Evolutionary conservation across 1,284 basidiomycete species (phyloP), one percentile per base, ranked within the genome.

Genomic region (Cutaneotrichosporon dermatis): DNA sequence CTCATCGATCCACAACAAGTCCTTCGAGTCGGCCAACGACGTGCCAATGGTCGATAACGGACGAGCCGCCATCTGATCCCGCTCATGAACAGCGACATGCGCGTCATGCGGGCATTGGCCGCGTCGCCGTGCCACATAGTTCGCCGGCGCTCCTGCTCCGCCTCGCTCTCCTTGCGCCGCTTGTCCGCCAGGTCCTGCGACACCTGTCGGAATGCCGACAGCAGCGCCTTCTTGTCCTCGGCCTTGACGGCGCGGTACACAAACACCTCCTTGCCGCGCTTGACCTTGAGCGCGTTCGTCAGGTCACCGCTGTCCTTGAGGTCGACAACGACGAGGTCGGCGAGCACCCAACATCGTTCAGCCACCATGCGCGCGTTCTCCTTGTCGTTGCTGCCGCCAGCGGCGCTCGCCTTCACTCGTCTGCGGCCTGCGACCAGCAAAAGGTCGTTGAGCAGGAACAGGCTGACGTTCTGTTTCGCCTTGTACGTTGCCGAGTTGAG

Each of bases 401-500:
- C 45, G 3, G 60, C 42, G 0, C 57, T 62, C 25, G 64, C 55
- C 53, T 76, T 75, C 35, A 65, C 72, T 54, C 76, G 71, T 50
- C 75, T 71, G 25, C 79, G 82, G 54, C 89, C 83, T 1, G 93
- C 92, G 0, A 98, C 88, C 25, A 99, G 81, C 10, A 99, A 85
- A 10, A 90, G 83, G 75, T 99, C 96, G 70, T 95, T 92, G 12
- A 99, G 82, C 8, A 99, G 80, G 56, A 98, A 90, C 67, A 99
- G 88, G 63, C 89, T 88, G 40, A 95, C 91, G 45, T 86, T 83
- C 60, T 92, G 89, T 57, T 89, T 87, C 10, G 90, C 85, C 76
- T 92, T 95, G 83, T 97, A 99, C 0, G 96, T 99, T 2, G 96
- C 95, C 0, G 92, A 83, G 67, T 99, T 96, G 49, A 99, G 82